A percentile compares a stretch with the other conserved stretches of the same genome.
These are phyloP conservation scores for Penstemon eatonii DNA, from an alignment of 257 asterid genomes.

Conservation along the genomic window DNA sequence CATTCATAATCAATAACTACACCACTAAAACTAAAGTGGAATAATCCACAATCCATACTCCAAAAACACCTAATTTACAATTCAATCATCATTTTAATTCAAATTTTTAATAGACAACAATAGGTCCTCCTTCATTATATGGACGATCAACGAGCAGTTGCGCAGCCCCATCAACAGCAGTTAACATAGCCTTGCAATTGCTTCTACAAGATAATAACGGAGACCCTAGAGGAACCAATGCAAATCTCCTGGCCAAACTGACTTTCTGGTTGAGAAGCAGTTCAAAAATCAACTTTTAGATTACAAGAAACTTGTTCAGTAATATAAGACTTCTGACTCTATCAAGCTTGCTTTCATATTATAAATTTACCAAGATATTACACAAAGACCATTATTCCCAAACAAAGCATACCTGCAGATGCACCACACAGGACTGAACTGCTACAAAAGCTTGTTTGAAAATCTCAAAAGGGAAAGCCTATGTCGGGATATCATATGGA, in stretches of 20 bases:
- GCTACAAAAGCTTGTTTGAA: slow-evolving; percentile 99
- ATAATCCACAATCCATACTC: too few relatives aligned
- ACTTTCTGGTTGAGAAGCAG: slow-evolving; percentile 71
- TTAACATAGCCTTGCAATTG: slow-evolving; percentile 95
- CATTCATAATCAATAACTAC: too few relatives aligned
- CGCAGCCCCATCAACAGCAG: slow-evolving; percentile 80
- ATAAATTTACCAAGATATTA: slow-evolving; percentile 13
- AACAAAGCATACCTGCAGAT: slow-evolving; percentile 73
- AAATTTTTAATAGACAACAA: slow-evolving; percentile 71
- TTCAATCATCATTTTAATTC: too few relatives aligned
- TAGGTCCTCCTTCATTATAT: slow-evolving; percentile 76
- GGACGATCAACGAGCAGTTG: slow-evolving; percentile 89
- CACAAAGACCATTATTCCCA: slow-evolving; percentile 15
- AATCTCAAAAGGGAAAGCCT: slow-evolving; percentile 92
- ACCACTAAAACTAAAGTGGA: too few relatives aligned
- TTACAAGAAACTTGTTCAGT: slow-evolving; percentile 9
- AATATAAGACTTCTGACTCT: slow-evolving; percentile 17
- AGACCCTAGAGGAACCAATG: slow-evolving; percentile 95
- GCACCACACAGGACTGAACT: slow-evolving; percentile 97
- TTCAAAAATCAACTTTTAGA: slow-evolving; percentile 14
- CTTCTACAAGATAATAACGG: slow-evolving; percentile 82
- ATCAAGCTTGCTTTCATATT: slow-evolving; percentile 18
- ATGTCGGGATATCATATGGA: slow-evolving; percentile 97
- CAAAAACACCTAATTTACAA: too few relatives aligned
- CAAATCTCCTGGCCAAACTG: slow-evolving; percentile 96